phyloP scores from a whole-genome alignment of 495 filamentous ascomycete species.

The Xylaria palmicola region DNA sequence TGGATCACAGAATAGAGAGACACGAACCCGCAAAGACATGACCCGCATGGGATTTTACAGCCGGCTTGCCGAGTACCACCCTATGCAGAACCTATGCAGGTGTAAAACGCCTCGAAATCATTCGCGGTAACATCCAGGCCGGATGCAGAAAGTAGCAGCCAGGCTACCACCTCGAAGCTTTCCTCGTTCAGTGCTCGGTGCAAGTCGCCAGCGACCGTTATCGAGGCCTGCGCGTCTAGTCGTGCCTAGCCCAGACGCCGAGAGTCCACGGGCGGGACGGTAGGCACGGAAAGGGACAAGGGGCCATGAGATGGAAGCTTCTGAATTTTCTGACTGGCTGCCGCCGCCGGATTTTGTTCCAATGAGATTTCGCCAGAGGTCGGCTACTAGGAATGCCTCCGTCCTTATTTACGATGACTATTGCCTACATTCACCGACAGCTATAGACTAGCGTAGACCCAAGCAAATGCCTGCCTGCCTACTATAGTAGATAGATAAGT shows the following conservation, averaged over 20 bases:
- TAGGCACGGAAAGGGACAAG: neutral
- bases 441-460: too few relatives aligned
- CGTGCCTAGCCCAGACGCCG: neutral
- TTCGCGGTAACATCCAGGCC: neutral
- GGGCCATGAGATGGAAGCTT: neutral
- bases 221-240: neutral
- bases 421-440: neutral
- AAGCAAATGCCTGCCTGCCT: too few relatives aligned
- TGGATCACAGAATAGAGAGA: neutral
- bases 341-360: neutral
- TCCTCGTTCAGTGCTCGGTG: too few relatives aligned
- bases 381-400: neutral
- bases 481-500: neutral
- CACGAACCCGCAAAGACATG: neutral
- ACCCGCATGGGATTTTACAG: neutral
- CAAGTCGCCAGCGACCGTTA: neutral
- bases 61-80: neutral
- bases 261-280: neutral
- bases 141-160: conserved; percentile 1
- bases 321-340: conserved; percentile 10
- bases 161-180: conserved; percentile 3
- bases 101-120: neutral
- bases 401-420: neutral
- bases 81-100: conserved; percentile 1
- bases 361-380: conserved; percentile 7